A percentile compares a stretch with the other conserved stretches of the same genome.
These are phyloP conservation scores for Boeremia lycopersici DNA, from an alignment of 2,329 filamentous ascomycete species.

Conservation along the genomic window DNA sequence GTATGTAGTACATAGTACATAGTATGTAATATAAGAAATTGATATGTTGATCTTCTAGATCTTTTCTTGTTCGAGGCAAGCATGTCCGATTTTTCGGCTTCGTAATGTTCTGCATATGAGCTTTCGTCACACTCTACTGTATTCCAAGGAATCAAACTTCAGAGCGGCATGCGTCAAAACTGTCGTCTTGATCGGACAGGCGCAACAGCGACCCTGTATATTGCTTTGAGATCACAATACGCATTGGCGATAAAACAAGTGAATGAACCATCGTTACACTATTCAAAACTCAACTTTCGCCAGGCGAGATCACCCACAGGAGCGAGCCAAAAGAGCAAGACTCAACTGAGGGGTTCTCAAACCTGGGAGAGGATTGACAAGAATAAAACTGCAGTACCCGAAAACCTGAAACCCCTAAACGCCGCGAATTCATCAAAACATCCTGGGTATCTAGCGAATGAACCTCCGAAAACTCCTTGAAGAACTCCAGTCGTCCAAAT, in stretches of 20 bases:
- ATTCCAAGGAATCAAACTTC: no score
- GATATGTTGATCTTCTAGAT: background rate
- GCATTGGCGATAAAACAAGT: background rate
- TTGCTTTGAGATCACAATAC: background rate
- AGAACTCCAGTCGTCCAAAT: constrained; percentile 6
- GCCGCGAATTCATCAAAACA: constrained; percentile 4
- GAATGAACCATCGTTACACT: background rate
- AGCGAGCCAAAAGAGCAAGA: constrained; percentile 10
- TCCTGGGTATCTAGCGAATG: constrained; percentile 13
- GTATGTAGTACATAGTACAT: no score
- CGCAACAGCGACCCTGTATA: background rate
- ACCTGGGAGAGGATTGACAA: constrained; percentile 5
- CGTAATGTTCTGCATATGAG: no score
- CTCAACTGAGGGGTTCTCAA: constrained; percentile 7
- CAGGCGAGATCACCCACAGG: constrained; percentile 3
- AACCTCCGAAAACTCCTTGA: constrained; percentile 19
- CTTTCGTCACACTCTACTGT: no score
- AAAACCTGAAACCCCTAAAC: constrained; percentile 8
- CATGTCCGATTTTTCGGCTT: no score
- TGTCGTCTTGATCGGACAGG: no score
- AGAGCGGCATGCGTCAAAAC: no score
- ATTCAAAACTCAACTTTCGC: background rate
- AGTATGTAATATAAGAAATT: background rate
- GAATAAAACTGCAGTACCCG: constrained; percentile 1
- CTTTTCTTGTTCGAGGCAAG: no score